A percentile compares a stretch with the other conserved stretches of the same genome.
These are phyloP conservation scores for Diophrys appendiculata DNA, from an alignment of 73 alveolate species.

Conservation along the genomic window DNA sequence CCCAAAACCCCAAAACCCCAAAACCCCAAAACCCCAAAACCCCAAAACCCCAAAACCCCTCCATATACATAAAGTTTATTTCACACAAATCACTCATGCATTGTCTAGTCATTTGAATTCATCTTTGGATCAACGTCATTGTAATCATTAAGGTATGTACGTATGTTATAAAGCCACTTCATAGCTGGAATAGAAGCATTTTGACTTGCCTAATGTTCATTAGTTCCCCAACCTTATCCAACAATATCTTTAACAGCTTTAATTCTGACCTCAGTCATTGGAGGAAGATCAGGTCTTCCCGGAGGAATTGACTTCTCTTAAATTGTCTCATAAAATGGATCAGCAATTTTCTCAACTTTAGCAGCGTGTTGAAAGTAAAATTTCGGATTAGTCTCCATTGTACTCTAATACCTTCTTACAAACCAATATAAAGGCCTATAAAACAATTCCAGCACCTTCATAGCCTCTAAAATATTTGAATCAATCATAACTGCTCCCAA, in stretches of 20 bases:
- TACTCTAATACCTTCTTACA: neutral
- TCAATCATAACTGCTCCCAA: slow-evolving; percentile 56
- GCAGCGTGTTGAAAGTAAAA: neutral
- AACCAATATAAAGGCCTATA: slow-evolving; percentile 35
- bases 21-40: too few species aligned
- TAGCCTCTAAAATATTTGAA: slow-evolving; percentile 40
- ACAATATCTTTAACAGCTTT: neutral
- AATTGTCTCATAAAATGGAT: slow-evolving; percentile 34
- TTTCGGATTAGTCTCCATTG: neutral
- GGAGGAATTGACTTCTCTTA: neutral
- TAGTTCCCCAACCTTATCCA: neutral
- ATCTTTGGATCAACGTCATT: too few species aligned
- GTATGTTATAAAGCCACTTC: neutral
- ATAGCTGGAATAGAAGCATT: neutral
- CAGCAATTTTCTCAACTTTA: neutral
- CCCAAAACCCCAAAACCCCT: too few species aligned
- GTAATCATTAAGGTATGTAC: too few species aligned
- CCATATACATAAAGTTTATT: too few species aligned
- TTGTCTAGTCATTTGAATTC: too few species aligned
- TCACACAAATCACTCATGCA: too few species aligned
- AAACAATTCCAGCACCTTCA: slow-evolving; percentile 30
- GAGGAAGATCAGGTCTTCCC: neutral
- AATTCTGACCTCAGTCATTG: neutral
- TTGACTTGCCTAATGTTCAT: neutral
- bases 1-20: too few species aligned